Percentiles rank a stretch among this genome's conserved stretches.
Conservation (phyloP, 257 asterid species). For the Datura wrightii region DNA sequence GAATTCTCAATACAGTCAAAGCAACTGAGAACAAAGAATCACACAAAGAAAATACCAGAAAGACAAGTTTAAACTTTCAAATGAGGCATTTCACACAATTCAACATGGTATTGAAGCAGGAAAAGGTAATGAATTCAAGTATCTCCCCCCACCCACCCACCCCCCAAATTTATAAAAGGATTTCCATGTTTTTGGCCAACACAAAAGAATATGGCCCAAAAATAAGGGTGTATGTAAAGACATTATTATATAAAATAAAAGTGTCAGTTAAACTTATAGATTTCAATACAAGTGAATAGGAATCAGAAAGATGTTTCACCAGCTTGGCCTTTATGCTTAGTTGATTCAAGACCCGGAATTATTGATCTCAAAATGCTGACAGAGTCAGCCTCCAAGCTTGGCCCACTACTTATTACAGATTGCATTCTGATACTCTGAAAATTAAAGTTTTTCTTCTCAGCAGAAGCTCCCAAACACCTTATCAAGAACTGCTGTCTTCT, state of each 20-base stretch:
- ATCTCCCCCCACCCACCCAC: neutral
- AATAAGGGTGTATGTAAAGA: neutral
- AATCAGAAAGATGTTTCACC: constrained; percentile 49
- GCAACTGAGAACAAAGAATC: neutral
- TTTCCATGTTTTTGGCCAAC: neutral
- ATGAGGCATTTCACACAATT: constrained; percentile 5
- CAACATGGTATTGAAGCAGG: neutral
- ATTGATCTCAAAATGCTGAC: constrained; percentile 71
- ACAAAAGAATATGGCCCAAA: neutral
- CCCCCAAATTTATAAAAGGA: neutral
- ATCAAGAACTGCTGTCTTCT: constrained; percentile 76
- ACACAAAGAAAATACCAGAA: neutral
- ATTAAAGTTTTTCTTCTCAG: constrained; percentile 37
- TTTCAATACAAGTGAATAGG: neutral
- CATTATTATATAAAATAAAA: neutral
- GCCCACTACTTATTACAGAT: constrained; percentile 55
- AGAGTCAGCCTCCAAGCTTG: constrained; percentile 70
- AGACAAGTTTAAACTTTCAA: neutral
- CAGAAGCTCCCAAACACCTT: constrained; percentile 70
- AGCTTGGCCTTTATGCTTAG: constrained; percentile 97
- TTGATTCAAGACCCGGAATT: constrained; percentile 74
- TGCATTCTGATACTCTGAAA: constrained; percentile 58
- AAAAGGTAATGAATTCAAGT: neutral
- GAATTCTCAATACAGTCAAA: constrained; percentile 13
- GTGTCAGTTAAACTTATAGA: neutral